Evolutionary conservation across 2,329 filamentous ascomycete genomes (phyloP).

Genomic region (Penicillium paneum): DNA sequence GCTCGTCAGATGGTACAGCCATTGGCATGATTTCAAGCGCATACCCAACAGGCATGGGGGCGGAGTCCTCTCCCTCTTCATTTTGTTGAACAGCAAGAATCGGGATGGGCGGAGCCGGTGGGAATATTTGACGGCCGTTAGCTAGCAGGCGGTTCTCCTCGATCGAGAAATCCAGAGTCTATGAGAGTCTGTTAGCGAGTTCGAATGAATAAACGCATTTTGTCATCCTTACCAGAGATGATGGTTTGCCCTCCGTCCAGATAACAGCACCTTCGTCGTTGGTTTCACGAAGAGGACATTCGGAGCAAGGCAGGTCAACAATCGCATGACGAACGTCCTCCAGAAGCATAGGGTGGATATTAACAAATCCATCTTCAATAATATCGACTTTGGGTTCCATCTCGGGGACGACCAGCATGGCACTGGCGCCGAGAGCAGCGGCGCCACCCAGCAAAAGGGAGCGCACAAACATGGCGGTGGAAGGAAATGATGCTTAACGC

Average conservation of each 20-base stretch:
- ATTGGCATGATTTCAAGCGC: conserved; percentile 41
- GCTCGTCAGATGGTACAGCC: conserved; percentile 29
- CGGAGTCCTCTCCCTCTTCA: conserved; percentile 37
- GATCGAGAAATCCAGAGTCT: conserved; percentile 39
- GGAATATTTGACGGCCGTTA: conserved; percentile 42
- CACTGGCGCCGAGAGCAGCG: conserved; percentile 35
- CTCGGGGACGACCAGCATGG: conserved; percentile 41
- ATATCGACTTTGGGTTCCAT: conserved; percentile 21
- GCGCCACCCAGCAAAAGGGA: conserved; percentile 34
- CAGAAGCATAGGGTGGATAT: conserved; percentile 25
- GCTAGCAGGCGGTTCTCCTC: conserved; percentile 35
- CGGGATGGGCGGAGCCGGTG: conserved; percentile 29
- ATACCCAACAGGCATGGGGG: conserved; percentile 42
- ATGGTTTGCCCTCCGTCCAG: conserved; percentile 37
- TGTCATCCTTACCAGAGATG: conserved; percentile 34
- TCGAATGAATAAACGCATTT: neutral
- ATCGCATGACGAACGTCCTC: conserved; percentile 27
- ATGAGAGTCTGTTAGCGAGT: neutral
- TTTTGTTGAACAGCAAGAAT: conserved; percentile 37
- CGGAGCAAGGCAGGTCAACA: conserved; percentile 36
- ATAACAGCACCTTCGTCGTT: conserved; percentile 28
- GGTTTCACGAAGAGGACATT: conserved; percentile 40
- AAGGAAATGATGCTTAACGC: neutral
- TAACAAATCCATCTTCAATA: conserved; percentile 21
- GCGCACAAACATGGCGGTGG: conserved; percentile 34